Conservation (phyloP, 2,329 filamentous ascomycete genomes). For the Colletotrichum sp. region DNA sequence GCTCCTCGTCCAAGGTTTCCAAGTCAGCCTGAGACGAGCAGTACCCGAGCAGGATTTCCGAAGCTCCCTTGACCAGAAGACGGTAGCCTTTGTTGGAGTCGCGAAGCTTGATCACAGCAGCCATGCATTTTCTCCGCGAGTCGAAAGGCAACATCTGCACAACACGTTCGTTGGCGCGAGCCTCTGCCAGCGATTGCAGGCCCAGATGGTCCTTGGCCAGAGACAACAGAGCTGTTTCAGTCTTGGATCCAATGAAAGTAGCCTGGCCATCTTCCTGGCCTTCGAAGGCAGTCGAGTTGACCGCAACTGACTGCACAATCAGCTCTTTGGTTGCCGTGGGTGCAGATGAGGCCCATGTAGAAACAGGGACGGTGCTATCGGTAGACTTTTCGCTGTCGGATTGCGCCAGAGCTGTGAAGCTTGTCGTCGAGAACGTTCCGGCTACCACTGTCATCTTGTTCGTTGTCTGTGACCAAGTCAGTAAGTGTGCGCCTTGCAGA, state of each 20-base stretch:
- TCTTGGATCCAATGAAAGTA: slow-evolving; percentile 60
- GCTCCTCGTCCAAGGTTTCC: slow-evolving; percentile 11
- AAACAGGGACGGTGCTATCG: slow-evolving; percentile 22
- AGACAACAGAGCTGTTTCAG: slow-evolving; percentile 58
- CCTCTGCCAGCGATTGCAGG: slow-evolving; percentile 49
- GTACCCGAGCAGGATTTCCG: slow-evolving; percentile 58
- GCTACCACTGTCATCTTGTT: slow-evolving; percentile 80
- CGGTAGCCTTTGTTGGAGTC: slow-evolving; percentile 45
- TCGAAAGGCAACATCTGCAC: slow-evolving; percentile 60
- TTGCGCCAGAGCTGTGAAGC: slow-evolving; percentile 43
- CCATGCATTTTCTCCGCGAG: slow-evolving; percentile 62
- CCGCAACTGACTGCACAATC: slow-evolving; percentile 47
- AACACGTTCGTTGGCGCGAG: slow-evolving; percentile 48
- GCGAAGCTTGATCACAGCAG: slow-evolving; percentile 55
- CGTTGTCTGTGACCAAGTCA: slow-evolving; percentile 45
- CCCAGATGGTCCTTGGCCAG: slow-evolving; percentile 55
- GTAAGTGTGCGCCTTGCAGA: not conserved
- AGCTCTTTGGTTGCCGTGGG: slow-evolving; percentile 33
- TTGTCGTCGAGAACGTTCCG: slow-evolving; percentile 58
- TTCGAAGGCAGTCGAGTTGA: slow-evolving; percentile 66
- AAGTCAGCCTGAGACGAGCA: slow-evolving; percentile 35
- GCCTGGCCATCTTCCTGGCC: slow-evolving; percentile 49
- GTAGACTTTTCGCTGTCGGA: slow-evolving; percentile 65
- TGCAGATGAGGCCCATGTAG: slow-evolving; percentile 24
- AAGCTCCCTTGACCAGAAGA: slow-evolving; percentile 60